These are phyloP conservation scores for Metschnikowia cubensis DNA, from an alignment of 805 yeast species.

Conservation along the genomic window DNA sequence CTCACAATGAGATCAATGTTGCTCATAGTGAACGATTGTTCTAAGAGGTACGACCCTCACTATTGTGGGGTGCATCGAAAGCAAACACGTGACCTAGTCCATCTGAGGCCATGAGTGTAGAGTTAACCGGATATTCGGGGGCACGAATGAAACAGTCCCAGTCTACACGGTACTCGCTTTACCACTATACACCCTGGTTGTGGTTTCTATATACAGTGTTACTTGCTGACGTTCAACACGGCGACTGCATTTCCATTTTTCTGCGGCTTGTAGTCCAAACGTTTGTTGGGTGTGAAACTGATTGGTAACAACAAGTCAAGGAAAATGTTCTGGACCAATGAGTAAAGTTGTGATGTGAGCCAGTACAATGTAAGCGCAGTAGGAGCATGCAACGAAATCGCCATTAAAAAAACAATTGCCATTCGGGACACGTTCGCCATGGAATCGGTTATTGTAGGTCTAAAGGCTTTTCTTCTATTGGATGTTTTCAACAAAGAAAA, in stretches of 20 bases:
- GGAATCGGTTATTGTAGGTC: slow-evolving; percentile 60
- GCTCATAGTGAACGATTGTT: neutral
- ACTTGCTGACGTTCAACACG: slow-evolving; percentile 8
- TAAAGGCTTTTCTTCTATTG: slow-evolving; percentile 37
- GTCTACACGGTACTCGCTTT: no score
- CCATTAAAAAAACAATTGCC: slow-evolving; percentile 77
- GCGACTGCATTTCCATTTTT: slow-evolving; percentile 10
- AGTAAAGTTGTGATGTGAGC: slow-evolving; percentile 79
- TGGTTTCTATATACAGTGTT: neutral
- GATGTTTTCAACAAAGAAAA: slow-evolving; percentile 45
- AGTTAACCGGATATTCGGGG: neutral
- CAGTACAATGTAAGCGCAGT: slow-evolving; percentile 80
- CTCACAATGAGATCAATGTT: neutral
- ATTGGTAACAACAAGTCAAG: slow-evolving; percentile 67
- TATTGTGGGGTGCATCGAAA: neutral
- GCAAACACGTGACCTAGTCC: neutral
- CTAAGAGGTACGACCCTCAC: no score
- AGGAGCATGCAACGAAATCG: slow-evolving; percentile 82
- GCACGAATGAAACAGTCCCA: neutral
- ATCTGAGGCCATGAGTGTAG: neutral
- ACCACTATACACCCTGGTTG: neutral
- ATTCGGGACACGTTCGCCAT: slow-evolving; percentile 68
- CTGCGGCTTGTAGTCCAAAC: slow-evolving; percentile 23
- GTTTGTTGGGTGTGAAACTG: slow-evolving; percentile 42
- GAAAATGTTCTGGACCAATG: slow-evolving; percentile 69